Base-by-base conservation (phyloP, 441 rosid genomes). In the Breynia disticha region DNA sequence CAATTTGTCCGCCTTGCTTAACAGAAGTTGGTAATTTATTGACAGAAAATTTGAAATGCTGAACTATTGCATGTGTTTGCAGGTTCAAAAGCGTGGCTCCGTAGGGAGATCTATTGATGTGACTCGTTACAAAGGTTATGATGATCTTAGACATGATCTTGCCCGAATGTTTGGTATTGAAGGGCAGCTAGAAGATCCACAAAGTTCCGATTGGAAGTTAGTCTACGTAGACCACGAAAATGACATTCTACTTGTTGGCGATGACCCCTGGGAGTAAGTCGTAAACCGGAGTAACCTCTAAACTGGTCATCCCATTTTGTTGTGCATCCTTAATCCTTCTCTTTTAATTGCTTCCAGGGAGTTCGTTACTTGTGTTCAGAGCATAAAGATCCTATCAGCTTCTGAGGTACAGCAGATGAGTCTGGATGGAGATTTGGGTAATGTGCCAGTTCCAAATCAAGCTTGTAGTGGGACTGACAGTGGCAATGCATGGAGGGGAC, bases 191-290 rank as follows among this genome's bases (percentile, higher is more conserved):
- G 95, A 86, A 72, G 96, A 83, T 72, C 98, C 83, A 0, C 94
- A 82, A 69, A 82, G 83, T 60, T 83, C 93, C 19, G 98, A 86
- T 48, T 88, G 97, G 97, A 87, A 91, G 71, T 77, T 91, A 49
- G 98, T 91, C 19, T 91, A 83, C 55, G 81, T 85, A 15, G 98
- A 91, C 67, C 98, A 80, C 41, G 98, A 91, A 68, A 87, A 87
- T 42, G 96, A 91, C 61, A 86, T 91, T 46, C 71, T 91, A 37
- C 96, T 91, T 16, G 95, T 87, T 41, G 98, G 98, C 9, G 98
- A 91, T 47, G 98, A 91, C 67, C 98, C 98, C 46, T 91, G 98
- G 98, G 98, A 91, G 98, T 87, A 83, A 79, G 98, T 75, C 43
- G 12, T 52, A 6, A 24, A 54, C 56, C 50, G 35, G 1, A 3